phyloP scores from a whole-genome alignment of 2,329 filamentous ascomycete species.

The Bertia moriformis region DNA sequence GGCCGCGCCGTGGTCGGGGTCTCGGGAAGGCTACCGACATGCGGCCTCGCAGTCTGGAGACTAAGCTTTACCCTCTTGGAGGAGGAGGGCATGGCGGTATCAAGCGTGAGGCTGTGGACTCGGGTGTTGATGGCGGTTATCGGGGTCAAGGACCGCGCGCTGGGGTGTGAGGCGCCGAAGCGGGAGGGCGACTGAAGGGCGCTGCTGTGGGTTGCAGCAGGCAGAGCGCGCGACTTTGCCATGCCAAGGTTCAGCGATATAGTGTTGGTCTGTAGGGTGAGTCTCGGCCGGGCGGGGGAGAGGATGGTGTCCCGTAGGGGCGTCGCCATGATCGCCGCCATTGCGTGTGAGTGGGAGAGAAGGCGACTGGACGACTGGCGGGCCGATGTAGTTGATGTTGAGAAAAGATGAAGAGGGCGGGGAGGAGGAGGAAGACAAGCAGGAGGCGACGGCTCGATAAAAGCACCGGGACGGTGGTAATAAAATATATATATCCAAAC shows the following conservation, averaged over 20 bases:
- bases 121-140: conserved; percentile 31
- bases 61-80: conserved; percentile 12
- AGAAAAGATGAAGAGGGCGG: too few species aligned
- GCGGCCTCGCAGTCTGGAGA: background rate
- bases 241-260: conserved; percentile 22
- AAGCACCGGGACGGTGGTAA: too few species aligned
- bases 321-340: background rate
- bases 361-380: too few species aligned
- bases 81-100: conserved; percentile 14
- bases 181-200: conserved; percentile 46
- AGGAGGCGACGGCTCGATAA: too few species aligned
- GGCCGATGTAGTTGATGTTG: too few species aligned
- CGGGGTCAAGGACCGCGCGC: conserved; percentile 15
- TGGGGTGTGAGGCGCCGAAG: conserved; percentile 51
- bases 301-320: conserved; percentile 1
- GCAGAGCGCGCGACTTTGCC: conserved; percentile 28
- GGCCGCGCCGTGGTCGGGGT: background rate
- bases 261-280: conserved; percentile 42
- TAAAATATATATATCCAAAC: too few species aligned
- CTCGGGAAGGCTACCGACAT: background rate
- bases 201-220: conserved; percentile 29
- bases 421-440: too few species aligned
- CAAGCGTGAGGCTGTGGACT: conserved; percentile 18
- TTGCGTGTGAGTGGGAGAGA: too few species aligned
- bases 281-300: conserved; percentile 32